These are phyloP conservation scores for Krasilnikovozyma curviuscula DNA, from an alignment of 768 basidiomycete species.

Conservation along the genomic window DNA sequence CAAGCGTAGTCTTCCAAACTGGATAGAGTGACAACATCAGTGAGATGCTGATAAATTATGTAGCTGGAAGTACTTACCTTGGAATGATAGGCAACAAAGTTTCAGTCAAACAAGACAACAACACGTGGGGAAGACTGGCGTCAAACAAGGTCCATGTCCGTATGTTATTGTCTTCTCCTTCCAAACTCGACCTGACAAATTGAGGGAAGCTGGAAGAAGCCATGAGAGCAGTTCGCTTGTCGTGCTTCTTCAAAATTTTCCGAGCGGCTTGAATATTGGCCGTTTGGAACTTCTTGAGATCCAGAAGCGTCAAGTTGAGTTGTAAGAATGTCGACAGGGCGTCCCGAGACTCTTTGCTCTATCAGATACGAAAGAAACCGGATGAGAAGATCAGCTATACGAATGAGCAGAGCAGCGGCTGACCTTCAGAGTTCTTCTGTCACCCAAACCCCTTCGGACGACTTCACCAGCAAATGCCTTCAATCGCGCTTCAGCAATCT, in stretches of 20 bases:
- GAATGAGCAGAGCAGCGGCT: too few relatives aligned
- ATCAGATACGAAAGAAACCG: not conserved
- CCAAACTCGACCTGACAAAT: conserved; percentile 25
- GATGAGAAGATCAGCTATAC: too few relatives aligned
- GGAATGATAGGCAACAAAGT: conserved; percentile 64
- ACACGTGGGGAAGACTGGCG: conserved; percentile 38
- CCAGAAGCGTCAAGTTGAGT: conserved; percentile 57
- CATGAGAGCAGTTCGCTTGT: conserved; percentile 69
- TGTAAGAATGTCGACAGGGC: conserved; percentile 52
- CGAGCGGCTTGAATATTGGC: conserved; percentile 76
- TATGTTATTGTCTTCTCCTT: conserved; percentile 20
- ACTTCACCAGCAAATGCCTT: conserved; percentile 44
- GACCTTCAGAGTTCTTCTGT: conserved; percentile 35
- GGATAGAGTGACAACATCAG: conserved; percentile 19
- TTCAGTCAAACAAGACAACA: conserved; percentile 66
- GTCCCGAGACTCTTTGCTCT: conserved; percentile 35
- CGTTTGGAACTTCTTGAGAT: conserved; percentile 67
- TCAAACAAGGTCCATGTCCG: conserved; percentile 25
- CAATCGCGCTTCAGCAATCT: conserved; percentile 50
- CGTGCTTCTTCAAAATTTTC: conserved; percentile 86
- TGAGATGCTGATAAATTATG: too few relatives aligned
- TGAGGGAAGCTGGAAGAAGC: conserved; percentile 32
- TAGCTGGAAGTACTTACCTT: too few relatives aligned
- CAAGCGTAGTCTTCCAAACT: conserved; percentile 48
- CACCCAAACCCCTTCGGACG: conserved; percentile 38